phyloP scores from a whole-genome alignment of 2,329 filamentous ascomycete species.

The Purpureocillium takamizusanense region DNA sequence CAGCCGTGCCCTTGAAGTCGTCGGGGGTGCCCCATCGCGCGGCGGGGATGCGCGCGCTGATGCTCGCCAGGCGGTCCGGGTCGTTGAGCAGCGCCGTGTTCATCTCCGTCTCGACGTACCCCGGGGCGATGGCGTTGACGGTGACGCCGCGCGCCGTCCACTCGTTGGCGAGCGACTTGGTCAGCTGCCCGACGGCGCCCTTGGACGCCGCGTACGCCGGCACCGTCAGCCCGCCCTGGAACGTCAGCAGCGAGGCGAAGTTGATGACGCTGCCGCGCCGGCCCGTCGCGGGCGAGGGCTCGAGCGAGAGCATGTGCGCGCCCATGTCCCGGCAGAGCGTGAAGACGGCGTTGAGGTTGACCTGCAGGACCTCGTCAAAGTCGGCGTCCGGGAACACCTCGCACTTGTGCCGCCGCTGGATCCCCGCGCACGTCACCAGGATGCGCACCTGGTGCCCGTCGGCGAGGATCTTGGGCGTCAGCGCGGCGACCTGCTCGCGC shows the following conservation, averaged over 20 bases:
- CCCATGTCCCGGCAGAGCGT: slow-evolving; percentile 68
- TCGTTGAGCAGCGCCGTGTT: slow-evolving; percentile 75
- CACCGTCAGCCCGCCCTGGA: slow-evolving; percentile 82
- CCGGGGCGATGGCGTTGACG: slow-evolving; percentile 83
- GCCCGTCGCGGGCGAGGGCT: slow-evolving; percentile 34
- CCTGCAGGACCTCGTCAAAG: slow-evolving; percentile 75
- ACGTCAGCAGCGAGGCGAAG: slow-evolving; percentile 69
- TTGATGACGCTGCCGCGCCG: slow-evolving; percentile 72
- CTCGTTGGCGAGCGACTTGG: slow-evolving; percentile 78
- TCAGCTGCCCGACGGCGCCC: slow-evolving; percentile 75
- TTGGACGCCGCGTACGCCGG: slow-evolving; percentile 83
- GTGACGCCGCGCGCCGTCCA: slow-evolving; percentile 73
- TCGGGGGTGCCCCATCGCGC: slow-evolving; percentile 76
- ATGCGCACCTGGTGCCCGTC: slow-evolving; percentile 62
- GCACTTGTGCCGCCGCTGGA: slow-evolving; percentile 70
- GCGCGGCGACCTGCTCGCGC: slow-evolving; percentile 45
- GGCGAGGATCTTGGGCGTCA: slow-evolving; percentile 52
- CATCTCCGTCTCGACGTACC: slow-evolving; percentile 93
- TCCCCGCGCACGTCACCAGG: slow-evolving; percentile 79
- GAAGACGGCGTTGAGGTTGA: slow-evolving; percentile 80
- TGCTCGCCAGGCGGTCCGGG: slow-evolving; percentile 58
- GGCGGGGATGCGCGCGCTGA: slow-evolving; percentile 72
- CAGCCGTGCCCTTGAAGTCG: slow-evolving; percentile 77
- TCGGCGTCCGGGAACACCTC: slow-evolving; percentile 68
- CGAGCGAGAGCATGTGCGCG: slow-evolving; percentile 62